phyloP scores from a whole-genome alignment of 2,329 filamentous ascomycete species.

The Aureobasidium zeae region DNA sequence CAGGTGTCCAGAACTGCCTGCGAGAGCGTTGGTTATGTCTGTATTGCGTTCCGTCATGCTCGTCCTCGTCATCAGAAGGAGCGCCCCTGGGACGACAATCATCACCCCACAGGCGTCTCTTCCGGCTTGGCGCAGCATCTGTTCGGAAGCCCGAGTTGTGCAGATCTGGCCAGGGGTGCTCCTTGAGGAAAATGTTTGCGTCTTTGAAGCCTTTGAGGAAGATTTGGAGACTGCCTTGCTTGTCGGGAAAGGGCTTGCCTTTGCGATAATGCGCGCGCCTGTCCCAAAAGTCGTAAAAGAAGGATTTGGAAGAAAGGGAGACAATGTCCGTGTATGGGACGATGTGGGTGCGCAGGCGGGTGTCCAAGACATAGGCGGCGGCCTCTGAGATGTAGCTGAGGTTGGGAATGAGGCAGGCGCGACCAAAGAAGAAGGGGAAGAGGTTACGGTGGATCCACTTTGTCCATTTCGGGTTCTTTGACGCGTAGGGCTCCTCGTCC shows the following conservation, averaged over 20 bases:
- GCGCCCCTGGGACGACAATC: slow-evolving; percentile 61
- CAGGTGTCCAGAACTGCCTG: slow-evolving; percentile 75
- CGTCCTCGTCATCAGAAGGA: slow-evolving; percentile 46
- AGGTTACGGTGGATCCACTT: slow-evolving; percentile 98
- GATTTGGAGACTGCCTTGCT: slow-evolving; percentile 92
- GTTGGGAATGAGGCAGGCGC: slow-evolving; percentile 93
- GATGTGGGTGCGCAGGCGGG: slow-evolving; percentile 77
- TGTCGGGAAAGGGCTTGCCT: slow-evolving; percentile 76
- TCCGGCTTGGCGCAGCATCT: slow-evolving; percentile 56
- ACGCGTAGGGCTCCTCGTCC: slow-evolving; percentile 96
- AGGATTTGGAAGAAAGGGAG: slow-evolving; percentile 87
- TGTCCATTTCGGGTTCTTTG: slow-evolving; percentile 96
- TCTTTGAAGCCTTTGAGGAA: slow-evolving; percentile 97
- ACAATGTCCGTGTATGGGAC: slow-evolving; percentile 97
- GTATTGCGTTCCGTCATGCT: slow-evolving; percentile 22
- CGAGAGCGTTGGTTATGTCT: slow-evolving; percentile 25
- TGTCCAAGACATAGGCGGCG: slow-evolving; percentile 89
- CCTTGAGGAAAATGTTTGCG: slow-evolving; percentile 86
- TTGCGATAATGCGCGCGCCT: slow-evolving; percentile 79
- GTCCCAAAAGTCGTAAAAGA: slow-evolving; percentile 98
- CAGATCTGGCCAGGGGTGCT: slow-evolving; percentile 96
- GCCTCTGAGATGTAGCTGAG: slow-evolving; percentile 97
- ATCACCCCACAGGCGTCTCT: slow-evolving; percentile 64
- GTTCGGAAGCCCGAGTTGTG: slow-evolving; percentile 59
- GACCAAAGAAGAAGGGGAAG: slow-evolving; percentile 93